These are phyloP conservation scores for Bipolaris zeicola DNA, from an alignment of 2,329 filamentous ascomycete genomes.

Conservation along the genomic window DNA sequence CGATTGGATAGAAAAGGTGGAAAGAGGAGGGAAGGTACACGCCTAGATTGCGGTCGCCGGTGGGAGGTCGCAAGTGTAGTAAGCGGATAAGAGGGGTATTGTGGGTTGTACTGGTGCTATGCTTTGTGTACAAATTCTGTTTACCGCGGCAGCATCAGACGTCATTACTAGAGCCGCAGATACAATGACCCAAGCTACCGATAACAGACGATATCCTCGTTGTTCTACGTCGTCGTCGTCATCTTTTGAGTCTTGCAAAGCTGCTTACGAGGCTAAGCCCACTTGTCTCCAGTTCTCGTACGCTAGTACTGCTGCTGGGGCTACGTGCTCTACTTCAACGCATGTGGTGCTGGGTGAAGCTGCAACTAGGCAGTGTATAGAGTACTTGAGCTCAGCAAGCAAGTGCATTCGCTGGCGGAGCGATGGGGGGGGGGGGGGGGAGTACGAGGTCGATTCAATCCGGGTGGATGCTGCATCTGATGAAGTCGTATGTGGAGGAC, in stretches of 20 bases:
- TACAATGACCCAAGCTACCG: constrained; percentile 1
- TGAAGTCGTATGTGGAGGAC: not conserved
- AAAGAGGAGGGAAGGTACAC: too few relatives aligned
- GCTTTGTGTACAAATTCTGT: too few relatives aligned
- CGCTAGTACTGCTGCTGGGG: not conserved
- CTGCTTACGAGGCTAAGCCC: not conserved
- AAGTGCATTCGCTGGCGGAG: constrained; percentile 4
- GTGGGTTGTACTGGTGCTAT: too few relatives aligned
- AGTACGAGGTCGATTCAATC: constrained; percentile 4
- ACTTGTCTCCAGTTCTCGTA: constrained; percentile 12
- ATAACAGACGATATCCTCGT: constrained; percentile 54
- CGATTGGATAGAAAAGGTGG: too few relatives aligned
- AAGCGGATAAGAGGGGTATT: too few relatives aligned
- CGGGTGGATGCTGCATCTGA: constrained; percentile 6
- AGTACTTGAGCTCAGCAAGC: constrained; percentile 5
- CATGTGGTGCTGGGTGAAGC: not conserved
- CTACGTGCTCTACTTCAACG: not conserved
- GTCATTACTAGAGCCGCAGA: not conserved
- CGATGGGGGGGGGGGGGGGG: not conserved
- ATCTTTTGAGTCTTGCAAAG: not conserved
- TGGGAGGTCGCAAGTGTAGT: too few relatives aligned
- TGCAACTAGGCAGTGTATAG: constrained; percentile 1
- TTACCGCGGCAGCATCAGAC: too few relatives aligned
- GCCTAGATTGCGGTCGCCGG: too few relatives aligned
- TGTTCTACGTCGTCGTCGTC: constrained; percentile 49